These are phyloP conservation scores for Pythium sukuiense DNA, from an alignment of 352 stramenopile genomes.

Conservation along the genomic window DNA sequence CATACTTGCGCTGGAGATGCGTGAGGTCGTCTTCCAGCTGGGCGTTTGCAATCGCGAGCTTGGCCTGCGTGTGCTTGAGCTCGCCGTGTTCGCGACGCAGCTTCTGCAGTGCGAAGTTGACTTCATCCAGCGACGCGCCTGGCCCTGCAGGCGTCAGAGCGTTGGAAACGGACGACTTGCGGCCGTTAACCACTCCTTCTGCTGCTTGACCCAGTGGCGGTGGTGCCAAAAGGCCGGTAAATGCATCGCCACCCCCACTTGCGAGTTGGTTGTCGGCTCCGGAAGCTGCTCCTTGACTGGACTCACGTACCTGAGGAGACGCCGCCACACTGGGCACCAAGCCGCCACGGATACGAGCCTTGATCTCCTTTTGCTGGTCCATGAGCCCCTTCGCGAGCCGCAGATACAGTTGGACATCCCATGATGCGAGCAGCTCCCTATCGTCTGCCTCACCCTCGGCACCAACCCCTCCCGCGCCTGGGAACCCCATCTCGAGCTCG, in stretches of 20 bases:
- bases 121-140: conserved; percentile 46
- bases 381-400: conserved; percentile 54
- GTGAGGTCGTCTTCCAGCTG: conserved; percentile 72
- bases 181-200: not conserved
- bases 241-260: not conserved
- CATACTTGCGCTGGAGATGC: conserved; percentile 67
- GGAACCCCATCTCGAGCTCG: conserved; percentile 41
- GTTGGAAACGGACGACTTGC: not conserved
- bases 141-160: not conserved
- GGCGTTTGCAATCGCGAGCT: conserved; percentile 63
- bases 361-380: conserved; percentile 55
- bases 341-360: conserved; percentile 32
- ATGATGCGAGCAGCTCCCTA: conserved; percentile 63
- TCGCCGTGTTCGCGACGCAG: conserved; percentile 66
- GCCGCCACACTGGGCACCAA: not conserved
- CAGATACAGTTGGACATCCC: conserved; percentile 70
- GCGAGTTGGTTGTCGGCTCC: not conserved
- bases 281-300: not conserved
- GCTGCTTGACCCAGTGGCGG: not conserved
- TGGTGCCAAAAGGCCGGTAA: not conserved
- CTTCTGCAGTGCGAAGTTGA: conserved; percentile 71
- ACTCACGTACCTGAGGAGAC: not conserved
- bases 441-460: conserved; percentile 22
- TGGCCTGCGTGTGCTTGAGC: conserved; percentile 57
- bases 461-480: not conserved